Evolutionary conservation across 768 basidiomycete genomes (phyloP).

Genomic region (Termitomyces sp.): DNA sequence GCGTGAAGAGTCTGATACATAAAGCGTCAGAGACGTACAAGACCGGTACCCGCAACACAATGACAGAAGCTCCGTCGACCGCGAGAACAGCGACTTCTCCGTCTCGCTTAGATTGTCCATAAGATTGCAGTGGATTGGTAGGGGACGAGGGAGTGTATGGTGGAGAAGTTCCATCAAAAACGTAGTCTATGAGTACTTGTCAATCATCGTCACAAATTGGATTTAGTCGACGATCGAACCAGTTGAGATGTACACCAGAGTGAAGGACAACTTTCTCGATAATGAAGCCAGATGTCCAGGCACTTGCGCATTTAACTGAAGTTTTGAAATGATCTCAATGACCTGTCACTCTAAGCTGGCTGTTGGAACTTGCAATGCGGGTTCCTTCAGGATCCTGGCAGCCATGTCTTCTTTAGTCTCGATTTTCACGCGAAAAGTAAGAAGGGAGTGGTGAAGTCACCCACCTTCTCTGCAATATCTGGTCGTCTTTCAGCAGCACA

Average conservation of each 20-base stretch:
- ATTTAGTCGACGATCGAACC: conserved; percentile 34
- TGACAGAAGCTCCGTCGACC: conserved; percentile 49
- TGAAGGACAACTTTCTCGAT: conserved; percentile 57
- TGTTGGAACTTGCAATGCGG: conserved; percentile 41
- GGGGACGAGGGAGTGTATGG: conserved; percentile 75
- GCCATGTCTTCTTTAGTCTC: background rate
- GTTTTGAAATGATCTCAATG: background rate
- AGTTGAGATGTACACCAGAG: conserved; percentile 89
- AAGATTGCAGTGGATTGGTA: conserved; percentile 85
- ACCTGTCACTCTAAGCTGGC: background rate
- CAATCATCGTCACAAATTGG: background rate
- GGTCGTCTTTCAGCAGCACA: conserved; percentile 94
- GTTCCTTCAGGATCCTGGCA: conserved; percentile 66
- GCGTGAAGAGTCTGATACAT: background rate
- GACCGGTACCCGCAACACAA: conserved; percentile 87
- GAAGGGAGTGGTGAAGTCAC: conserved; percentile 11
- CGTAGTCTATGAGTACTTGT: conserved; percentile 63
- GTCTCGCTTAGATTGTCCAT: conserved; percentile 83
- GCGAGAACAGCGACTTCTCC: conserved; percentile 80
- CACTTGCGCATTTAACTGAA: conserved; percentile 77
- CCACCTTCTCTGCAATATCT: conserved; percentile 87
- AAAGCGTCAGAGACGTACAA: conserved; percentile 47
- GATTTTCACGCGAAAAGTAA: background rate
- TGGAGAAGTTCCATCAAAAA: conserved; percentile 91
- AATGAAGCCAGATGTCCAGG: conserved; percentile 70